Conservation (phyloP, 2,329 filamentous ascomycete genomes). For the Karstenula rhodostoma region DNA sequence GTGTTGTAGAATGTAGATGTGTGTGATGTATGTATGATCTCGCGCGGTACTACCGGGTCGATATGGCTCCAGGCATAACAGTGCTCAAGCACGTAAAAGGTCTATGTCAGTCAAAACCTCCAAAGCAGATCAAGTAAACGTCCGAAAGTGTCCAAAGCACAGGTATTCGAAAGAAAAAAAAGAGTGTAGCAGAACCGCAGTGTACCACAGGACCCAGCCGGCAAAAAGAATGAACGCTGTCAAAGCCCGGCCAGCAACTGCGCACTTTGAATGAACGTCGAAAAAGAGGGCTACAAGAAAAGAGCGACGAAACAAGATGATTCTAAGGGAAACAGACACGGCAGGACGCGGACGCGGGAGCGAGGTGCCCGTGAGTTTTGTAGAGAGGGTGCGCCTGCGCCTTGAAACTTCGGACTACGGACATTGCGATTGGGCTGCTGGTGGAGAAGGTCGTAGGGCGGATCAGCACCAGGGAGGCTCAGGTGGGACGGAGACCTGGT, state of each 20-base stretch:
- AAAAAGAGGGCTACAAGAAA: slow-evolving; percentile 12
- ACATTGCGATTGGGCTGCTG: slow-evolving; percentile 7
- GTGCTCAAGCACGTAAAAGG: slow-evolving; percentile 5
- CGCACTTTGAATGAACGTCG: not conserved
- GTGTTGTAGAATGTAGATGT: not conserved
- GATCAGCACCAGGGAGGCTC: not conserved
- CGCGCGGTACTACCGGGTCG: not conserved
- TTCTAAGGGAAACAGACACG: not conserved
- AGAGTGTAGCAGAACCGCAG: not conserved
- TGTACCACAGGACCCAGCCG: not conserved
- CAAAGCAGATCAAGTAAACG: not conserved
- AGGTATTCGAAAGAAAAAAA: not conserved
- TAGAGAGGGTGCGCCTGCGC: slow-evolving; percentile 10
- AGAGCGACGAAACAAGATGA: slow-evolving; percentile 9
- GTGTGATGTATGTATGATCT: not conserved
- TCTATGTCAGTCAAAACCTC: not conserved
- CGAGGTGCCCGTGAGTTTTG: slow-evolving; percentile 11
- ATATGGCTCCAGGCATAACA: slow-evolving; percentile 7
- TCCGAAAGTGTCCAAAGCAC: not conserved
- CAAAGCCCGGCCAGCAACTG: slow-evolving; percentile 4
- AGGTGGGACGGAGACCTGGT: not conserved
- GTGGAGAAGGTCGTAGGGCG: not conserved
- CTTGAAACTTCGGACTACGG: slow-evolving; percentile 16
- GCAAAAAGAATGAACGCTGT: slow-evolving; percentile 11
- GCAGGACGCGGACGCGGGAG: not conserved